Base-by-base conservation (phyloP, 83 land plant species). In the Thuja plicata region DNA sequence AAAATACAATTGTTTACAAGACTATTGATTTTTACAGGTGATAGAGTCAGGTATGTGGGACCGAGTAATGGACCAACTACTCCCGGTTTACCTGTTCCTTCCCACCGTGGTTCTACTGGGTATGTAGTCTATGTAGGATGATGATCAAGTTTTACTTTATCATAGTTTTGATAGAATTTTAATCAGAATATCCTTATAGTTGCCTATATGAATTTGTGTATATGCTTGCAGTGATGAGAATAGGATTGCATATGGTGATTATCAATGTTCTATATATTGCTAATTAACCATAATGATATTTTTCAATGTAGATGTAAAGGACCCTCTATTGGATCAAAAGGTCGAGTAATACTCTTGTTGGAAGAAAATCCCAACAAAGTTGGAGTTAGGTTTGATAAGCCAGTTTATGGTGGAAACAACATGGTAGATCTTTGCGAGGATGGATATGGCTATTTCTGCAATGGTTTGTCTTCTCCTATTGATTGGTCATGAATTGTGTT, bases 381-480 rank as follows among this genome's bases (percentile, higher is more conserved):
- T 85, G 66, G 86, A 8, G 86, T 85, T 11, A 70, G 91, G 60
- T 90, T 90, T 89, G 91, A 90, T 48, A 90, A 90, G 57, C 91
- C 91, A 16, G 77, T 89, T 24, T 84, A 57, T 62, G 91, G 91
- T 88, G 91, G 91, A 46, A 90, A 90, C 81, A 90, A 90, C 86
- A 73, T 90, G 91, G 91, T 82, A 12, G 91, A 89, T 84, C 81
- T 90, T 27, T 90, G 91, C 73, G 91, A 90, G 54, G 91, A 90
- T 89, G 91, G 87, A 19, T 91, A 90, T 83, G 91, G 91, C 43
- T 90, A 55, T 71, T 90, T 90, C 46, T 90, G 91, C 87, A 89
- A 83, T 73, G 91, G 91, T 90, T 52, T 54, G 66, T 21, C 34
- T 15, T 84, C 55, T 52, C 16, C 86, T 17, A 41, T 7, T 40